phyloP scores from a whole-genome alignment of 140 eudicot genomes.

The Stevia rebaudiana region DNA sequence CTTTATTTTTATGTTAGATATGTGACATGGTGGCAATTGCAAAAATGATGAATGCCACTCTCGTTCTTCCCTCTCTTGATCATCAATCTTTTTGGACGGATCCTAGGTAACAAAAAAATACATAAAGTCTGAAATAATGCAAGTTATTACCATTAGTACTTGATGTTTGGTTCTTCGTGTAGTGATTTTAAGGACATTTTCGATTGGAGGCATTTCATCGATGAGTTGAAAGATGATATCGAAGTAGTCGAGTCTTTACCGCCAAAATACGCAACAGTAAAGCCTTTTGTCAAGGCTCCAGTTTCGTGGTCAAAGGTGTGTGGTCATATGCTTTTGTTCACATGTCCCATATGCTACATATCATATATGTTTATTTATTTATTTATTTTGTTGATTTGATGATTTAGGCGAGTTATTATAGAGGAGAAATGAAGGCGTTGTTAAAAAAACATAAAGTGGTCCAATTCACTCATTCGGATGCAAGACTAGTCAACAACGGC shows the following conservation, averaged over 20 bases:
- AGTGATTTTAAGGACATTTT: slow-evolving; percentile 94
- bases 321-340: neutral
- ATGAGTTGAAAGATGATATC: slow-evolving; percentile 62
- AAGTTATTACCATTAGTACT: neutral
- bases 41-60: slow-evolving; percentile 84
- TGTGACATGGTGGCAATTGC: slow-evolving; percentile 98
- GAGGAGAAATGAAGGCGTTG: slow-evolving; percentile 61
- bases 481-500: slow-evolving; percentile 87
- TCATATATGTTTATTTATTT: neutral
- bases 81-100: slow-evolving; percentile 97
- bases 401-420: slow-evolving; percentile 72
- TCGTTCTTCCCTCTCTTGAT: slow-evolving; percentile 94
- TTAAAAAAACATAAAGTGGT: slow-evolving; percentile 73
- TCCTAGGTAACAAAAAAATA: slow-evolving; percentile 47
- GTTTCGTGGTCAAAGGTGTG: slow-evolving; percentile 91
- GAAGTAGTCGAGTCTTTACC: slow-evolving; percentile 79
- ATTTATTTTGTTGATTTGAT: neutral
- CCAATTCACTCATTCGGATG: slow-evolving; percentile 73
- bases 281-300: slow-evolving; percentile 70
- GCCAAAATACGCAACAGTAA: slow-evolving; percentile 32
- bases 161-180: neutral
- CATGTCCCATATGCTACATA: neutral
- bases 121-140: neutral
- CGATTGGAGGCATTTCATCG: slow-evolving; percentile 77
- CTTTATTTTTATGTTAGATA: slow-evolving; percentile 41